phyloP scores from a whole-genome alignment of 164 flowering plant species.

The Aristolochia fimbriata region DNA sequence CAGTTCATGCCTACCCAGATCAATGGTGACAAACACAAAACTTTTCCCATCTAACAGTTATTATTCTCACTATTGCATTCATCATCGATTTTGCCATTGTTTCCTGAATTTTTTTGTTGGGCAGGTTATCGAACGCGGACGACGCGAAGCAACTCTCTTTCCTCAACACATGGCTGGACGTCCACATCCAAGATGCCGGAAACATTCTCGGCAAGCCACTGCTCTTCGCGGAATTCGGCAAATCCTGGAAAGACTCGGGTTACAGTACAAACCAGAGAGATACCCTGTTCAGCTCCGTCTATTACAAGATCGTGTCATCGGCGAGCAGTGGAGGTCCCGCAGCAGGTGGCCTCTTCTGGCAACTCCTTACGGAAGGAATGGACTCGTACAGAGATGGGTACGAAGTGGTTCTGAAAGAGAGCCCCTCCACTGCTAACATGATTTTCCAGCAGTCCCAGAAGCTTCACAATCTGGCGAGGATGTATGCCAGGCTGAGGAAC shows the following conservation, averaged over 20 bases:
- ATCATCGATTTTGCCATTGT: neutral
- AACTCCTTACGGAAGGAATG: slow-evolving; percentile 58
- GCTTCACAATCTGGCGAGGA: slow-evolving; percentile 30
- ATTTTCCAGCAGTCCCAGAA: slow-evolving; percentile 50
- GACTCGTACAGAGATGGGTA: slow-evolving; percentile 67
- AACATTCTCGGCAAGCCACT: slow-evolving; percentile 50
- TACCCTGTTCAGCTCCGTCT: slow-evolving; percentile 33
- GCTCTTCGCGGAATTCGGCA: slow-evolving; percentile 66
- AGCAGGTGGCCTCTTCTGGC: slow-evolving; percentile 77
- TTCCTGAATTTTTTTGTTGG: neutral
- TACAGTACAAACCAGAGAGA: slow-evolving; percentile 38
- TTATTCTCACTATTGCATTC: neutral
- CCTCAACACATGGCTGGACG: slow-evolving; percentile 46
- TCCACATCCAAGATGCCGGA: slow-evolving; percentile 58
- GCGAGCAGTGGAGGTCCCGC: slow-evolving; percentile 64
- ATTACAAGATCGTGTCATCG: slow-evolving; percentile 43
- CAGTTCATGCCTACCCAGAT: slow-evolving; percentile 75
- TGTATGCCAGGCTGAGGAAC: slow-evolving; percentile 33
- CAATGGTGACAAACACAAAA: slow-evolving; percentile 33
- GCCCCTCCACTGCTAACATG: slow-evolving; percentile 40
- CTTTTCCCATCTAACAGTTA: neutral
- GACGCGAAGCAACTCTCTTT: slow-evolving; percentile 49
- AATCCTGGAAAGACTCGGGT: slow-evolving; percentile 37
- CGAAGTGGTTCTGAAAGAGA: slow-evolving; percentile 50
- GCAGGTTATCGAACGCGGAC: slow-evolving; percentile 41